phyloP scores from a whole-genome alignment of 176 grass and related monocot genomes.

The Tillandsia leiboldiana region DNA sequence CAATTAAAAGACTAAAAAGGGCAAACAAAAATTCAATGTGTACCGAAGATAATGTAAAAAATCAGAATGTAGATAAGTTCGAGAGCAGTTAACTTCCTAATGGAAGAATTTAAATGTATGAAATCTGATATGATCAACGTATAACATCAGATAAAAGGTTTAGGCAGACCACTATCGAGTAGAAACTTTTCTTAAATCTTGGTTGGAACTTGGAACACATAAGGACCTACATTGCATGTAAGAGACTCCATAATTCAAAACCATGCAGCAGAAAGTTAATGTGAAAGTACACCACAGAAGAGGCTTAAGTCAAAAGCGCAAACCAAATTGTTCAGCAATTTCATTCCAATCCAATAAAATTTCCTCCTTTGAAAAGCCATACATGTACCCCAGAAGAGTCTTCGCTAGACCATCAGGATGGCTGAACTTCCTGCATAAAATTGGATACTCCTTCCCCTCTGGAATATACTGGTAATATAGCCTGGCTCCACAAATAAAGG shows the following conservation, averaged over 20 bases:
- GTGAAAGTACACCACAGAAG: not conserved
- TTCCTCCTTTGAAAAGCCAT: slow-evolving; percentile 42
- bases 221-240: too few species aligned
- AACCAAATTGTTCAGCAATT: slow-evolving; percentile 68
- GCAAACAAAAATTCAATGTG: too few species aligned
- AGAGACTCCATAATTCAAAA: too few species aligned
- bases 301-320: slow-evolving; percentile 2
- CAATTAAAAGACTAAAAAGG: not conserved
- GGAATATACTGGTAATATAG: slow-evolving; percentile 84
- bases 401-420: slow-evolving; percentile 28
- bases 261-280: not conserved
- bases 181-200: too few species aligned
- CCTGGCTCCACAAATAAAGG: slow-evolving; percentile 29
- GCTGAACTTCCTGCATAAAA: slow-evolving; percentile 55
- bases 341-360: slow-evolving; percentile 78
- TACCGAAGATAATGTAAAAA: too few species aligned
- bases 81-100: too few species aligned
- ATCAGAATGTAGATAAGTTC: too few species aligned
- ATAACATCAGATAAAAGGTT: too few species aligned
- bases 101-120: not conserved
- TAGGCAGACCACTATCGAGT: too few species aligned
- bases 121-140: not conserved
- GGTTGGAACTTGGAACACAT: too few species aligned
- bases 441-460: slow-evolving; percentile 69
- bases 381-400: slow-evolving; percentile 44